Conservation (phyloP, 768 basidiomycete species). For the Panus rudis region DNA sequence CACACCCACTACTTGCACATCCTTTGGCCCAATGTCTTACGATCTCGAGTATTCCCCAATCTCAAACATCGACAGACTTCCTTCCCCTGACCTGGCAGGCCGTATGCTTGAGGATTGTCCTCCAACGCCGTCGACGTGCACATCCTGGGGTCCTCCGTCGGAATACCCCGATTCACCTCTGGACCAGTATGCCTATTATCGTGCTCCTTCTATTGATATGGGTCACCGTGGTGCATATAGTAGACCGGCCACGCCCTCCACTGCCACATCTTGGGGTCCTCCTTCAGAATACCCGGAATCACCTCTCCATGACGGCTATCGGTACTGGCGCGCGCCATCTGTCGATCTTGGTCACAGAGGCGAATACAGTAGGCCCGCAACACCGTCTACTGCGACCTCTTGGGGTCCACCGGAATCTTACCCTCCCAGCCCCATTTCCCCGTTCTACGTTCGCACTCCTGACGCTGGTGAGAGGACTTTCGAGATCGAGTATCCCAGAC, state of each 20-base stretch:
- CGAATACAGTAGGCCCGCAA: constrained; percentile 31
- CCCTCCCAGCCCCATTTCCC: constrained; percentile 31
- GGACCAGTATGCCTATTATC: constrained; percentile 14
- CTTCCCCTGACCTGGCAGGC: constrained; percentile 52
- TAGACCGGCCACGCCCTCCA: constrained; percentile 35
- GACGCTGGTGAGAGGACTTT: constrained; percentile 39
- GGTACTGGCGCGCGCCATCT: constrained; percentile 21
- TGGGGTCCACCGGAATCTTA: constrained; percentile 43
- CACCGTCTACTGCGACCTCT: constrained; percentile 39
- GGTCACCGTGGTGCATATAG: constrained; percentile 30
- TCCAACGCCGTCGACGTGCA: constrained; percentile 40
- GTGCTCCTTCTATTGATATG: constrained; percentile 33
- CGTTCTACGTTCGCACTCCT: constrained; percentile 32
- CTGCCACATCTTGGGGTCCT: constrained; percentile 45
- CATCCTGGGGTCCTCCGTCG: constrained; percentile 39
- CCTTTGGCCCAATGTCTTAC: constrained; percentile 49
- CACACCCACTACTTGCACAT: constrained; percentile 48
- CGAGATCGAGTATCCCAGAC: constrained; percentile 44
- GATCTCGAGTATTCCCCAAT: constrained; percentile 30
- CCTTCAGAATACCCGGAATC: constrained; percentile 31
- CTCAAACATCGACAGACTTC: constrained; percentile 31
- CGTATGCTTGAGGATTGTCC: constrained; percentile 51
- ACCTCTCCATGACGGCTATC: constrained; percentile 19
- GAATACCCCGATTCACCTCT: constrained; percentile 28
- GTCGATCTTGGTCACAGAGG: constrained; percentile 34